Evolutionary conservation across 306 rosid genomes (phyloP), one percentile per base, ranked within the genome.

Genomic region (Cucurbita pepo): DNA sequence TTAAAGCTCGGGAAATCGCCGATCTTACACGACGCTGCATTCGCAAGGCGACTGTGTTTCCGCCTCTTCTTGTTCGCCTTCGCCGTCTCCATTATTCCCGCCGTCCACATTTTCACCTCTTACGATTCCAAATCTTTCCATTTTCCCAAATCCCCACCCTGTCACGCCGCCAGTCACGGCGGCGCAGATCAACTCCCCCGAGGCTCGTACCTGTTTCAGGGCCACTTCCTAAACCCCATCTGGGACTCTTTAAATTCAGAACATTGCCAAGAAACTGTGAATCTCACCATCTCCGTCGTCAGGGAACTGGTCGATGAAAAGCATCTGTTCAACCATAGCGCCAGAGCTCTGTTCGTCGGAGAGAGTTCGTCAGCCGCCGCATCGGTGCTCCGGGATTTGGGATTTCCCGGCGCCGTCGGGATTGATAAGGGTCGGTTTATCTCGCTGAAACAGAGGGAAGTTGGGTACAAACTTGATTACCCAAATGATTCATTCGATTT

Each of bases 331-430:
- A 74, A 78, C 60, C 71, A 1, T 2, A 76, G 63, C 2, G 88
- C 84, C 0, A 82, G 73, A 48, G 78, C 83, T 71, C 90, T 94
- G 38, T 94, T 88, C 70, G 53, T 87, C 10, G 98, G 98, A 40
- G 80, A 85, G 74, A 85, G 73, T 0, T 80, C 94, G 5, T 71
- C 77, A 47, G 11, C 78, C 15, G 81, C 80, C 56, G 84, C 77
- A 10, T 66, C 69, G 25, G 79, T 82, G 4, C 55, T 94, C 85
- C 81, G 64, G 22, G 82, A 86, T 56, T 73, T 88, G 69, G 98
- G 98, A 3, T 94, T 94, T 79, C 63, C 85, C 45, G 55, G 56
- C 4, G 90, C 85, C 1, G n/a, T 34, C 16, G 87, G 85, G 60
- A 83, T 80, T 36, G 75, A 57, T 8, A 77, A 76, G 12, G 85